phyloP scores from a whole-genome alignment of 1,284 basidiomycete genomes.

The Stygiomarasmius scandens region DNA sequence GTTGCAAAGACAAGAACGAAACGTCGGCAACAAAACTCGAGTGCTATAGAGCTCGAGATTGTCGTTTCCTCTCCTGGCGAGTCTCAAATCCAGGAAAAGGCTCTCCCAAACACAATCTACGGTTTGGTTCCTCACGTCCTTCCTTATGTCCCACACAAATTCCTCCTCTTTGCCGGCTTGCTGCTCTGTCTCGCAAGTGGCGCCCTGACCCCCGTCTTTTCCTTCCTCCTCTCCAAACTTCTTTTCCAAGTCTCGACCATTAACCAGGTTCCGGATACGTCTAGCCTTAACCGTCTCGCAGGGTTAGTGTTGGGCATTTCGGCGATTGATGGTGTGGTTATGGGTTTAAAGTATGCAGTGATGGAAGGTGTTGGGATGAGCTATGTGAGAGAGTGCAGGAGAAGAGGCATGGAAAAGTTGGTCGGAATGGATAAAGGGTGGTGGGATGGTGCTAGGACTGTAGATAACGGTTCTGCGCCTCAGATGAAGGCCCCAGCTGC shows the following conservation, averaged over 20 bases:
- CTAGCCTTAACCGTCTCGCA: conserved; percentile 66
- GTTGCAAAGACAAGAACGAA: conserved; percentile 32
- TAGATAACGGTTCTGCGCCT: background rate
- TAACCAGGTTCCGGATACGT: conserved; percentile 48
- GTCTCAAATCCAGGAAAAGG: conserved; percentile 34
- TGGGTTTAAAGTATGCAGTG: conserved; percentile 75
- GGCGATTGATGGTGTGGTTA: conserved; percentile 72
- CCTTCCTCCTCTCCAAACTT: conserved; percentile 83
- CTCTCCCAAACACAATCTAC: conserved; percentile 29
- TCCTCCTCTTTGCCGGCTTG: conserved; percentile 70
- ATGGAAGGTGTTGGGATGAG: conserved; percentile 75
- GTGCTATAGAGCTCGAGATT: conserved; percentile 19
- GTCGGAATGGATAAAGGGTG: conserved; percentile 88
- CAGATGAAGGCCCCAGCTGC: background rate
- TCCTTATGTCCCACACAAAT: conserved; percentile 78
- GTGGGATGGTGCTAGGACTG: conserved; percentile 65
- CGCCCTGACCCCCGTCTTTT: conserved; percentile 89
- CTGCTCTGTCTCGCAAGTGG: conserved; percentile 71
- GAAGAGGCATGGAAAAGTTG: conserved; percentile 59
- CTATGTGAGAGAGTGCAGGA: conserved; percentile 79
- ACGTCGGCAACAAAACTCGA: conserved; percentile 24
- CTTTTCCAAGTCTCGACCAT: conserved; percentile 80
- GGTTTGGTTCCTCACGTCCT: conserved; percentile 63
- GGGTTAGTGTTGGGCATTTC: conserved; percentile 75
- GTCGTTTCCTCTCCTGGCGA: background rate